Evolutionary conservation across 208 protist species (phyloP), one percentile per base, ranked within the genome.

Genomic region (Lotmaria passim): DNA sequence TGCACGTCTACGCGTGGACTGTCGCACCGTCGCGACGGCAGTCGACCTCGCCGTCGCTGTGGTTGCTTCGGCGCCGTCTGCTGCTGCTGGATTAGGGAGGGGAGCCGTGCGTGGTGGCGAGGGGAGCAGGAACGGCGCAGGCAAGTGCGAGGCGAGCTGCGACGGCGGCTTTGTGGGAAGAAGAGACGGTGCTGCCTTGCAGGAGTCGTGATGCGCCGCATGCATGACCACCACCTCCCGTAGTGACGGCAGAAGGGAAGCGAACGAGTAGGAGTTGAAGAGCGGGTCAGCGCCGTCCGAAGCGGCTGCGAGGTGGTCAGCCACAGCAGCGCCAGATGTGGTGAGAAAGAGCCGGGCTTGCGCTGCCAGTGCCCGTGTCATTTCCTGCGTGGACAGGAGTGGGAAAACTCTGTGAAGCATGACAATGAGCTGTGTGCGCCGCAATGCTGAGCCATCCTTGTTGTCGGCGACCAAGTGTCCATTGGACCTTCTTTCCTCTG

Each of bases 251-350:
- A 75, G 19, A 3, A 24, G 26, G 0, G 61, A n/a, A 7, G 44
- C 61, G 34, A 75, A 75, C 14, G 69, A 75, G 46, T 58, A 64
- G 38, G 69, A 23, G 12, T 41, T 53, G 14, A 75, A 75, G 33
- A 43, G 24, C 3, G 38, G 0, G 33, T 10, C 6, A 5, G 5
- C 39, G 21, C 5, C 1, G 60, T 48, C 11, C 19, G 31, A 24
- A 15, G 26, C 15, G 50, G 23, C 24, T 21, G 48, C 28, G n/a
- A n/a, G n/a, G n/a, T n/a, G n/a, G n/a, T n/a, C n/a, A n/a, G n/a
- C n/a, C n/a, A n/a, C n/a, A n/a, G n/a, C n/a, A n/a, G n/a, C n/a
- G n/a, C n/a, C n/a, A n/a, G n/a, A n/a, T n/a, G n/a, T n/a, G n/a
- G n/a, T n/a, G n/a, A 76, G 46, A 39, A 74, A 59, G 0, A 51